phyloP scores from a whole-genome alignment of 2,329 filamentous ascomycete genomes.

The Fusarium sp. region DNA sequence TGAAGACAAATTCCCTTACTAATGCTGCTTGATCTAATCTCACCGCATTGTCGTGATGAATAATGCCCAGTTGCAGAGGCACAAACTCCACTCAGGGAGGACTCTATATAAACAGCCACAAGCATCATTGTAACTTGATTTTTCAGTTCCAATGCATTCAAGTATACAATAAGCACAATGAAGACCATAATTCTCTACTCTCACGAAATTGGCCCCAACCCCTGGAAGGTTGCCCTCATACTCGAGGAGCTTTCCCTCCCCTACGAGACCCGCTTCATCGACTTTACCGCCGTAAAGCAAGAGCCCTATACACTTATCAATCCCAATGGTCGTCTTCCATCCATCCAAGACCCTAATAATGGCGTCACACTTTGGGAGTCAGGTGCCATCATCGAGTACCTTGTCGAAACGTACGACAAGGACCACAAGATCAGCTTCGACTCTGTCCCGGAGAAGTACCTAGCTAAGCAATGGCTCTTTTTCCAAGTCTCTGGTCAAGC shows the following conservation, averaged over 20 bases:
- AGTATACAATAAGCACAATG: background rate
- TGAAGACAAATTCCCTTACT: background rate
- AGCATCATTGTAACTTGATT: background rate
- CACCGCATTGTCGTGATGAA: background rate
- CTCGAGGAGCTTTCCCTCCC: background rate
- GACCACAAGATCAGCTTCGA: background rate
- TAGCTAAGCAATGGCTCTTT: background rate
- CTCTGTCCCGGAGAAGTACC: background rate
- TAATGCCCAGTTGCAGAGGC: background rate
- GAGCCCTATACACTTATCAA: background rate
- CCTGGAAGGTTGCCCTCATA: background rate
- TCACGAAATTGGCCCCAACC: background rate
- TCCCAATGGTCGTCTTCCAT: background rate
- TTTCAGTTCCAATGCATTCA: background rate
- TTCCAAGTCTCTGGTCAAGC: background rate
- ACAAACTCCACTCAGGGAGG: background rate
- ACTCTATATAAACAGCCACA: background rate
- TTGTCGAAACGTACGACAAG: background rate
- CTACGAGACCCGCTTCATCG: background rate
- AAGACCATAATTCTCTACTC: background rate
- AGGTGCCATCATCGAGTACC: background rate
- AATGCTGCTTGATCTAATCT: background rate
- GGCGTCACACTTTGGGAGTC: background rate
- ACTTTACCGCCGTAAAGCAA: background rate
- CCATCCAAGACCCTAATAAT: background rate